Evolutionary conservation across 371 early-diverging fungal genomes (phyloP), one percentile per base, ranked within the genome.

Genomic region (Rhizopus delemar): DNA sequence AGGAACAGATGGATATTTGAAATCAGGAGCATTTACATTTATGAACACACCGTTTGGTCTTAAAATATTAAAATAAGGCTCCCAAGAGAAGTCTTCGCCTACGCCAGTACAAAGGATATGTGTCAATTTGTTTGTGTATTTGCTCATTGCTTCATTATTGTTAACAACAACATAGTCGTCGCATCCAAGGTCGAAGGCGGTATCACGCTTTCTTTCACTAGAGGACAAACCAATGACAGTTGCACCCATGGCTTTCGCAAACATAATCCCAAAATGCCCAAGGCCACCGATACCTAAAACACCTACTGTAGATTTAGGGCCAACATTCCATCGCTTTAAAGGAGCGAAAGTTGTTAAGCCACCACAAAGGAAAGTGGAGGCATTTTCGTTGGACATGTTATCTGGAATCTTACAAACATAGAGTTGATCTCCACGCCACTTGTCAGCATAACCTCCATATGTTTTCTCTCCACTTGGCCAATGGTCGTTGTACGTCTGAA

Each of bases 311-410:
- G 76, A 70, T 28, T 68, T 78, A 41, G 57, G 78, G 75, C 50
- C 78, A 70, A 64, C 82, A 72, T 51, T 75, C 69, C 56, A 77
- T 71, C 41, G 59, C 62, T 74, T 76, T 49, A 90, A 59, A 15
- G 91, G 90, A 33, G 77, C 62, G 65, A 74, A 90, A 1, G 82
- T 80, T 6, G 93, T 90, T 31, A 86, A 66, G 56, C 91, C 77
- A 39, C 71, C 72, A 53, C 67, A 77, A 50, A 75, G 74, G 61
- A 81, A 66, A 32, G 86, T 69, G 22, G 85, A 70, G 0, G 85
- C 89, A 22, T 65, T 62, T 35, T 74, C 71, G 8, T 72, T 70
- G n/a, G 66, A 28, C 56, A 89, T 67, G 31, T 41, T 62, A 1
- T 75, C 80, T 3, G 90, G 89, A n/a, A 90, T 69, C 57, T 69